Conservation (phyloP, 176 grass and related monocot genomes). For the Avena sativa region DNA sequence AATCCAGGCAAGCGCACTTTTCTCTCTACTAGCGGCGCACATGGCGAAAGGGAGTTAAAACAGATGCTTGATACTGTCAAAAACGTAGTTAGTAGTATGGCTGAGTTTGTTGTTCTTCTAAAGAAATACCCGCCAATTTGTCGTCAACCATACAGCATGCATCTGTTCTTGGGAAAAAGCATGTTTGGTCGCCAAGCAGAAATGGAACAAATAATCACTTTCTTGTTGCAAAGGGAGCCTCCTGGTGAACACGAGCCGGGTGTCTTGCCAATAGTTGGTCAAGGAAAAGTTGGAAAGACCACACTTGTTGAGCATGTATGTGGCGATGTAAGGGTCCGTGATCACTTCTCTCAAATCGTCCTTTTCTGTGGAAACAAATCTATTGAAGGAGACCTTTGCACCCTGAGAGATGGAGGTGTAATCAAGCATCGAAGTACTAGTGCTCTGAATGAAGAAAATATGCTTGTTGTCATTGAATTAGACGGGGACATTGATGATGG, state of each 20-base stretch:
- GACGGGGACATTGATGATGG: background rate
- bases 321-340: background rate
- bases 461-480: slow-evolving; percentile 23
- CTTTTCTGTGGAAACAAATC: background rate
- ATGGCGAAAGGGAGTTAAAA: background rate
- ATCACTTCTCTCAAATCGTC: slow-evolving; percentile 4
- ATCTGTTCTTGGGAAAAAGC: slow-evolving; percentile 8
- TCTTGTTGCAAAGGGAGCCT: slow-evolving; percentile 1
- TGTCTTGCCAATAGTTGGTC: slow-evolving; percentile 39
- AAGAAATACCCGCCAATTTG: slow-evolving; percentile 21
- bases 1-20: background rate
- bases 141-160: slow-evolving; percentile 15
- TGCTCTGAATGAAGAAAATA: background rate
- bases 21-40: background rate
- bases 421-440: background rate
- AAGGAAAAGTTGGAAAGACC: slow-evolving; percentile 18
- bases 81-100: background rate
- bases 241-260: background rate
- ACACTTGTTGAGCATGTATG: slow-evolving; percentile 37
- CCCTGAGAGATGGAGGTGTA: background rate
- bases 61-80: slow-evolving; percentile 15
- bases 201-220: background rate
- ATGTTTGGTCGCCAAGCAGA: slow-evolving; percentile 36
- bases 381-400: background rate
- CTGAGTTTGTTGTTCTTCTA: slow-evolving; percentile 10